phyloP scores from a whole-genome alignment of 2,329 filamentous ascomycete genomes.

The Hypoxylon sp. region DNA sequence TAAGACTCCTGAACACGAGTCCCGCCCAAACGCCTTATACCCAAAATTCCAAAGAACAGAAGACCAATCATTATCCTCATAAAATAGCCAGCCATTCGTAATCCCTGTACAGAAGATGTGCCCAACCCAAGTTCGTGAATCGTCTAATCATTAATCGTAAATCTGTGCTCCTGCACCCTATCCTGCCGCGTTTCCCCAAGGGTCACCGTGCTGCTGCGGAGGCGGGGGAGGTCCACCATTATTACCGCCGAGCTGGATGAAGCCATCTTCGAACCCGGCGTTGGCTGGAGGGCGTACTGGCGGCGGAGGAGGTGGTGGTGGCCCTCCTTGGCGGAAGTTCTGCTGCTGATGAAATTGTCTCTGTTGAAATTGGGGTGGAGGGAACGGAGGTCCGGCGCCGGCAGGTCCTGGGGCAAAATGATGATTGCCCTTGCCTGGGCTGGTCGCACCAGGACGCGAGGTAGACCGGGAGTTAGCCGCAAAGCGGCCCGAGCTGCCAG shows the following conservation, averaged over 20 bases:
- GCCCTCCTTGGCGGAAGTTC: constrained; percentile 10
- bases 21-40: constrained; percentile 18
- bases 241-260: constrained; percentile 40
- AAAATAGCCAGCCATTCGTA: constrained; percentile 14
- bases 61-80: constrained; percentile 7
- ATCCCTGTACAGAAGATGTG: constrained; percentile 1
- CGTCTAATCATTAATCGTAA: constrained; percentile 23
- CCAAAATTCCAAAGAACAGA: constrained; percentile 9
- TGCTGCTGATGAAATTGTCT: constrained; percentile 8
- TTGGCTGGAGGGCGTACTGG: constrained; percentile 11
- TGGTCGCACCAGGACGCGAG: constrained; percentile 16
- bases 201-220: constrained; percentile 14
- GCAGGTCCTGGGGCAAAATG: constrained; percentile 11
- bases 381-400: constrained; percentile 11
- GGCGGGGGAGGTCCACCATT: constrained; percentile 24
- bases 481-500: constrained; percentile 23
- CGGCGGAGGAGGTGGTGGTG: constrained; percentile 17
- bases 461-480: constrained; percentile 16
- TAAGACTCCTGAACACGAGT: constrained; percentile 13
- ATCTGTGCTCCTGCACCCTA: constrained; percentile 16
- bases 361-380: constrained; percentile 22
- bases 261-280: constrained; percentile 39
- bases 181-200: constrained; percentile 26
- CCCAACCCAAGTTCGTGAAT: constrained; percentile 1
- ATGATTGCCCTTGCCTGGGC: constrained; percentile 8